Percentiles rank a stretch among this genome's conserved stretches.
These are phyloP conservation scores for Epichloe uncinata DNA, from an alignment of 2,329 filamentous ascomycete species.

Conservation along the genomic window DNA sequence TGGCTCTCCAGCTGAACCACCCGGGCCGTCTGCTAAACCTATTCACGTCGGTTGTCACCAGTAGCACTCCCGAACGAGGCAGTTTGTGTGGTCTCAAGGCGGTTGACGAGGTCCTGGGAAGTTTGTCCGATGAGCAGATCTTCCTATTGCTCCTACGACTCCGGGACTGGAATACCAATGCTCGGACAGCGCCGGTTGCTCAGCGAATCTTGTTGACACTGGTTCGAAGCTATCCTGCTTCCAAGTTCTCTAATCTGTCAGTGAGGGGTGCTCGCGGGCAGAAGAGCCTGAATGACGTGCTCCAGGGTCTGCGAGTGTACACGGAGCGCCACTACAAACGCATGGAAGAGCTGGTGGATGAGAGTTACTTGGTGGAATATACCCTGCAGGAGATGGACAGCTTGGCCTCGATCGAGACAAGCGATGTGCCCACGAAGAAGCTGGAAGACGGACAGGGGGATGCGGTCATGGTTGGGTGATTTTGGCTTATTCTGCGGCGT, in stretches of 20 bases:
- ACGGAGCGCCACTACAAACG: constrained; percentile 87
- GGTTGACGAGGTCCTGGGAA: constrained; percentile 75
- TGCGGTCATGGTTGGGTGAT: constrained; percentile 4
- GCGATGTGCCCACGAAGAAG: constrained; percentile 20
- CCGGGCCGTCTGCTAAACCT: constrained; percentile 74
- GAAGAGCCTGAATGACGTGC: constrained; percentile 64
- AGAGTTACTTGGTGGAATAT: constrained; percentile 90
- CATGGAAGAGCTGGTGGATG: constrained; percentile 80
- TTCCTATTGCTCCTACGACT: constrained; percentile 69
- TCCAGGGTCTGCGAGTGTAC: constrained; percentile 79
- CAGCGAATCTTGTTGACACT: constrained; percentile 74
- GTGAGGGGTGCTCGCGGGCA: constrained; percentile 43
- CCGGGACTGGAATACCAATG: constrained; percentile 96
- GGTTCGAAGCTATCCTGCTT: constrained; percentile 67
- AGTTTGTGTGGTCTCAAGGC: constrained; percentile 51
- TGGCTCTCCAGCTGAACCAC: constrained; percentile 89
- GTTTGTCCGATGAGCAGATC: constrained; percentile 71
- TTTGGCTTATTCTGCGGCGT: not conserved
- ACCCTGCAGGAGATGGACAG: constrained; percentile 87
- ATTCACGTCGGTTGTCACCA: constrained; percentile 67
- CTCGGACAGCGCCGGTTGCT: constrained; percentile 68
- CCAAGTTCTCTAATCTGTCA: constrained; percentile 59
- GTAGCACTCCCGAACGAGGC: constrained; percentile 42
- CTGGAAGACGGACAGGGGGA: constrained; percentile 19
- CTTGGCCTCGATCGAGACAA: constrained; percentile 34